Evolutionary conservation across 2,329 filamentous ascomycete species (phyloP).

Genomic region (Claviceps arundinis): DNA sequence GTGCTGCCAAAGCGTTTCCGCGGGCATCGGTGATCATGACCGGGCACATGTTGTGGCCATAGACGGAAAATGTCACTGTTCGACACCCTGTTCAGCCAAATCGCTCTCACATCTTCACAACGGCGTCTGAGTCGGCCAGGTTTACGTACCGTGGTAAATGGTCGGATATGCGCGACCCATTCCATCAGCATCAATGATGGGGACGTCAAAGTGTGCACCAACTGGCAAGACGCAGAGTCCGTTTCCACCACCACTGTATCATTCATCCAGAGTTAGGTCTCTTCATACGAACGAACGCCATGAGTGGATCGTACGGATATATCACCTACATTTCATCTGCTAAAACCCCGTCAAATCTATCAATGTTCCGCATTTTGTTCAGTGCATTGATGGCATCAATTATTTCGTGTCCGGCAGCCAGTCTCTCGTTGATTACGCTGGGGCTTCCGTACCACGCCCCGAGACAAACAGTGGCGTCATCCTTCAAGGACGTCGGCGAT

Average conservation of each 20-base stretch:
- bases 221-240: conserved; percentile 22
- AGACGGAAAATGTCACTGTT: conserved; percentile 24
- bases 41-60: conserved; percentile 22
- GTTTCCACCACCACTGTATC: conserved; percentile 24
- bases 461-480: conserved; percentile 26
- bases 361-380: conserved; percentile 18
- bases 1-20: conserved; percentile 22
- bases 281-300: not conserved
- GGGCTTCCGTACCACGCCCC: conserved; percentile 33
- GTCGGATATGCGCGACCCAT: conserved; percentile 27
- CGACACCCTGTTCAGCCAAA: not conserved
- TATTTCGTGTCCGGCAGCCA: conserved; percentile 24
- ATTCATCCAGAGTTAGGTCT: not conserved
- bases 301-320: not conserved
- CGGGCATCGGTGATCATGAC: conserved; percentile 24
- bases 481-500: conserved; percentile 21
- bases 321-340: conserved; percentile 24
- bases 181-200: conserved; percentile 23
- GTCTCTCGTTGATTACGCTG: conserved; percentile 25
- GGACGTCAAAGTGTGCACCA: conserved; percentile 21
- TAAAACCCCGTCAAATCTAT: conserved; percentile 20
- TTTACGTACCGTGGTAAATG: conserved; percentile 19
- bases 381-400: conserved; percentile 22
- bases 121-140: too few species aligned
- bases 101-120: too few species aligned